phyloP scores from a whole-genome alignment of 1,139 yeast species.

The Trichomonascaceae sp. region DNA sequence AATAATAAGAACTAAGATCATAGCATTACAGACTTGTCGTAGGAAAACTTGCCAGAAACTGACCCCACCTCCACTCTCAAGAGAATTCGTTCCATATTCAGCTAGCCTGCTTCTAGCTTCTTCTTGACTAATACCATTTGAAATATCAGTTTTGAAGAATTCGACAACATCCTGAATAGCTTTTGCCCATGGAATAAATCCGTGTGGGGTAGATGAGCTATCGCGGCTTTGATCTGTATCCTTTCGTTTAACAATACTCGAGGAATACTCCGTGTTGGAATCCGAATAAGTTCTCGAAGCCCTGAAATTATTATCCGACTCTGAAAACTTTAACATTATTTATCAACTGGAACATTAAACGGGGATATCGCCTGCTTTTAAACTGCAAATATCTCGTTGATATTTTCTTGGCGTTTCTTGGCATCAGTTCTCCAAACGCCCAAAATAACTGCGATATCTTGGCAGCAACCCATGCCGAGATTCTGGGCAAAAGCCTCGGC shows the following conservation, averaged over 20 bases:
- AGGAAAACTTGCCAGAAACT: conserved; percentile 54
- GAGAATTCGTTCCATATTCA: conserved; percentile 51
- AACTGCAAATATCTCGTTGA: neutral
- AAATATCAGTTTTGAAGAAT: conserved; percentile 36
- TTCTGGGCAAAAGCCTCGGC: neutral
- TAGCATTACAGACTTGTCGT: conserved; percentile 72
- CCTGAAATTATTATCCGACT: neutral
- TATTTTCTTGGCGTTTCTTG: neutral
- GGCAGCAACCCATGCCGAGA: neutral
- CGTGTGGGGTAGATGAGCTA: neutral
- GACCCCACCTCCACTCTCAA: conserved; percentile 57
- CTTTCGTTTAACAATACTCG: neutral
- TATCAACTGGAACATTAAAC: neutral
- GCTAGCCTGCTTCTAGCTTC: conserved; percentile 35
- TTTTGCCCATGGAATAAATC: conserved; percentile 23
- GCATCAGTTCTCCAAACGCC: neutral
- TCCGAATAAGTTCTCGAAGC: neutral
- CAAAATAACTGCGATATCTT: neutral
- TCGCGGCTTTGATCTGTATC: conserved; percentile 25
- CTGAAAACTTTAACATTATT: neutral
- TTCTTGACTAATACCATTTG: conserved; percentile 43
- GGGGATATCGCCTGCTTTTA: neutral
- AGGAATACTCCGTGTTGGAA: neutral
- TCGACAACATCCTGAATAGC: conserved; percentile 14
- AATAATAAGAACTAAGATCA: conserved; percentile 67